A percentile compares a stretch with the other conserved stretches of the same genome.
phyloP scores from a whole-genome alignment of 805 yeast genomes.

The Candida michaelii region DNA sequence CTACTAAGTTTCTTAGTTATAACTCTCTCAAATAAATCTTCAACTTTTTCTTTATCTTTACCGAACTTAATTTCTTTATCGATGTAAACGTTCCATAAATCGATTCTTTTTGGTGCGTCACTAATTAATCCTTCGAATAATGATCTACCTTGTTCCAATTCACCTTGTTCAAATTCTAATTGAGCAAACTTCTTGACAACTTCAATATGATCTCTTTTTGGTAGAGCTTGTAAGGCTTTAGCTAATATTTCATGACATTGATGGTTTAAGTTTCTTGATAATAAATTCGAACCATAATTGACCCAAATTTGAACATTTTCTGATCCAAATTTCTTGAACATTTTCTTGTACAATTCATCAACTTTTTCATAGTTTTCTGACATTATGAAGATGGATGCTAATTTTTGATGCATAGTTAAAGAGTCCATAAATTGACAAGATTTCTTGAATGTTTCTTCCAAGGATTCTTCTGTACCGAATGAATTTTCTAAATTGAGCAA shows the following conservation, averaged over 20 bases:
- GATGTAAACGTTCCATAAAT: slow-evolving; percentile 91
- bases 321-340: slow-evolving; percentile 72
- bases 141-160: slow-evolving; percentile 91
- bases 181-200: slow-evolving; percentile 87
- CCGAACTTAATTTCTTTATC: slow-evolving; percentile 82
- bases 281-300: slow-evolving; percentile 71
- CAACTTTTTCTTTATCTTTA: slow-evolving; percentile 65
- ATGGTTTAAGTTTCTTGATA: slow-evolving; percentile 56
- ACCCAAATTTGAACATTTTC: slow-evolving; percentile 75
- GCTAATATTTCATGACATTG: slow-evolving; percentile 74
- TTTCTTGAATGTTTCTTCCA: slow-evolving; percentile 78
- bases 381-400: slow-evolving; percentile 70
- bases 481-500: slow-evolving; percentile 88
- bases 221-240: slow-evolving; percentile 66
- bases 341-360: slow-evolving; percentile 59
- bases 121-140: slow-evolving; percentile 88
- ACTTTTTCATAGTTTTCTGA: slow-evolving; percentile 75
- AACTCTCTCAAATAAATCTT: slow-evolving; percentile 81
- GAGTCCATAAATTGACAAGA: slow-evolving; percentile 93
- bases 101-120: slow-evolving; percentile 89
- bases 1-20: slow-evolving; percentile 63
- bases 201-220: slow-evolving; percentile 73
- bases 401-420: slow-evolving; percentile 72
- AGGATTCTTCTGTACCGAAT: slow-evolving; percentile 82
- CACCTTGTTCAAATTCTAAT: slow-evolving; percentile 83